Percentiles rank a stretch among this genome's conserved stretches.
Evolutionary conservation across 441 rosid species (phyloP).

Genomic region (Gossypium gossypioides): DNA sequence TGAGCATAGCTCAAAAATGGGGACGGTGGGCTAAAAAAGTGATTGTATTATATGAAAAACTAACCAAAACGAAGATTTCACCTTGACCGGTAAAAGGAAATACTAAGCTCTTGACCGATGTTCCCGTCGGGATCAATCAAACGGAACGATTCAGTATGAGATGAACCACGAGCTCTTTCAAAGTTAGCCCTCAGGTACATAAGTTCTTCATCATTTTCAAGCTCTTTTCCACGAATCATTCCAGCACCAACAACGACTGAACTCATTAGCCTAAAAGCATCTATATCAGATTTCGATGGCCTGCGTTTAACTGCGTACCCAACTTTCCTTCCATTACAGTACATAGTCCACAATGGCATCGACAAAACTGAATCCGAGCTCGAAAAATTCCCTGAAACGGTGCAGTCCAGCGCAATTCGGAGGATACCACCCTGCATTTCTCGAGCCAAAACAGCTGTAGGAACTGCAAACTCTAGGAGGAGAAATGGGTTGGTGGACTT

Average conservation of each 20-base stretch:
- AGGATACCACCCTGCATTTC: conserved; percentile 64
- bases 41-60: not conserved
- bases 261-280: conserved; percentile 42
- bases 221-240: conserved; percentile 36
- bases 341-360: conserved; percentile 57
- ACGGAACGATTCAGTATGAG: conserved; percentile 57
- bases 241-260: conserved; percentile 63
- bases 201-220: conserved; percentile 33
- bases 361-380: conserved; percentile 30
- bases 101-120: conserved; percentile 65
- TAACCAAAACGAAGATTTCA: conserved; percentile 12
- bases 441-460: conserved; percentile 39
- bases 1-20: conserved; percentile 7
- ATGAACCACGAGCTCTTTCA: conserved; percentile 40
- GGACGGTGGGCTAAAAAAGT: not conserved
- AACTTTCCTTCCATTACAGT: conserved; percentile 62
- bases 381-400: not conserved
- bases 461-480: conserved; percentile 51
- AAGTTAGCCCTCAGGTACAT: conserved; percentile 63
- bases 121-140: conserved; percentile 60
- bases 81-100: conserved; percentile 46
- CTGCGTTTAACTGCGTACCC: conserved; percentile 58
- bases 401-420: conserved; percentile 48
- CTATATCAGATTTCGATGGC: conserved; percentile 38
- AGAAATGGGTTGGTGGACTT: conserved; percentile 40